A percentile compares a stretch with the other conserved stretches of the same genome.
Conservation (phyloP, 352 stramenopile genomes). For the Phytopythium helicoides region DNA sequence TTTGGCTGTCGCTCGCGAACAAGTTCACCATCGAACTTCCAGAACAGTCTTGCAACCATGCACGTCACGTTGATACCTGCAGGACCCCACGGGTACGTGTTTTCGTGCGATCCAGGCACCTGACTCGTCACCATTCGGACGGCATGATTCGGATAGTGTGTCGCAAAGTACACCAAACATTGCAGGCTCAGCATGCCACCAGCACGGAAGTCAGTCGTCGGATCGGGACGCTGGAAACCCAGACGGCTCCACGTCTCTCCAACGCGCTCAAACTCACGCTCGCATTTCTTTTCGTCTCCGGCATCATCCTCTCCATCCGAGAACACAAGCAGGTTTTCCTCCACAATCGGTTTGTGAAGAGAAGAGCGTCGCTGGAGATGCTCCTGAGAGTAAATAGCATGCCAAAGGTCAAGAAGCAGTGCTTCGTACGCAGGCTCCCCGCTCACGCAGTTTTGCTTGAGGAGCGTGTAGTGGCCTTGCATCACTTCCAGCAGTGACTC, state of each 20-base stretch:
- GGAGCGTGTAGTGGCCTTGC: conserved; percentile 56
- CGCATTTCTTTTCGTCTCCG: conserved; percentile 5
- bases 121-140: conserved; percentile 76
- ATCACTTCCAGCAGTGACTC: conserved; percentile 55
- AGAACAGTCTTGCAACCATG: conserved; percentile 77
- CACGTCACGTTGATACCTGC: conserved; percentile 86
- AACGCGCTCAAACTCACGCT: conserved; percentile 59
- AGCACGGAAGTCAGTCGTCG: conserved; percentile 83
- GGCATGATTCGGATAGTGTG: conserved; percentile 60
- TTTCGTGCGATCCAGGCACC: conserved; percentile 72
- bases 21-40: conserved; percentile 74
- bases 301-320: conserved; percentile 9
- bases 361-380: conserved; percentile 20
- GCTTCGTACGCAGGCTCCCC: conserved; percentile 64
- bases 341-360: conserved; percentile 14
- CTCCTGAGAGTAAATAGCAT: conserved; percentile 57
- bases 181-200: conserved; percentile 78
- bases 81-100: conserved; percentile 83
- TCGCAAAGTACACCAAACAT: conserved; percentile 81
- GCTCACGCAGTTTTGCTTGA: conserved; percentile 71
- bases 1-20: conserved; percentile 58
- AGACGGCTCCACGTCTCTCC: conserved; percentile 79
- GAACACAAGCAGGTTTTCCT: conserved; percentile 25
- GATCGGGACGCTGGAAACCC: conserved; percentile 81
- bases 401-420: conserved; percentile 59